Conservation (phyloP, 176 grass and related monocot genomes). For the Dendrocalamus sinicus region DNA sequence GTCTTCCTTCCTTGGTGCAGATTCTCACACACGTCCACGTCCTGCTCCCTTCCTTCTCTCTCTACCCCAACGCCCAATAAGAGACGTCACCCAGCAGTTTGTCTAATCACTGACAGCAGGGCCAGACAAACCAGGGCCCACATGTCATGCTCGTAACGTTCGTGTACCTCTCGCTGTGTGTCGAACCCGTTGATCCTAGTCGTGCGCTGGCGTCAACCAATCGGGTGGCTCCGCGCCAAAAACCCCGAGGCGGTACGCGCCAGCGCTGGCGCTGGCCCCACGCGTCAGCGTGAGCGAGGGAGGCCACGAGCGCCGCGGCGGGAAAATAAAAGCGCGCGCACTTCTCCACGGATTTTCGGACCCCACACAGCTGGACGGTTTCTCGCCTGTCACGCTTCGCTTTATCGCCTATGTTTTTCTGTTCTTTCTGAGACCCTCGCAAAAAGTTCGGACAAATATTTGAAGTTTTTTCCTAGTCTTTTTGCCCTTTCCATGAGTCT, state of each 20-base stretch:
- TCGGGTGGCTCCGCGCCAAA: constrained; percentile 59
- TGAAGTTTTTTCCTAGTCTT: no score
- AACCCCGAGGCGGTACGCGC: constrained; percentile 15
- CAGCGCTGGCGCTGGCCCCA: neutral
- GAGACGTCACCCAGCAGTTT: no score
- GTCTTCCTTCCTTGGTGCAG: no score
- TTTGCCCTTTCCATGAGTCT: no score
- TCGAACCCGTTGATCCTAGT: neutral
- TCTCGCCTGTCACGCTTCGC: neutral
- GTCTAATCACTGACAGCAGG: neutral
- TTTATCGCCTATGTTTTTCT: neutral
- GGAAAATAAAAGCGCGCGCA: constrained; percentile 59
- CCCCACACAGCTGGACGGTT: constrained; percentile 37
- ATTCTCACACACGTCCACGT: no score
- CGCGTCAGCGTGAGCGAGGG: neutral
- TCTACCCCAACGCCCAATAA: neutral
- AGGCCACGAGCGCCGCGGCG: constrained; percentile 1
- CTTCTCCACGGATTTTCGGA: constrained; percentile 21
- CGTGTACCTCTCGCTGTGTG: neutral
- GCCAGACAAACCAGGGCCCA: accelerated
- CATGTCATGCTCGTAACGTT: neutral
- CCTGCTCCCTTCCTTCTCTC: no score
- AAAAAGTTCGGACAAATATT: neutral
- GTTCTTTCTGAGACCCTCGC: neutral
- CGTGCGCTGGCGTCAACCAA: constrained; percentile 36